Conservation (phyloP, 495 filamentous ascomycete species). For the Neurospora sp. region DNA sequence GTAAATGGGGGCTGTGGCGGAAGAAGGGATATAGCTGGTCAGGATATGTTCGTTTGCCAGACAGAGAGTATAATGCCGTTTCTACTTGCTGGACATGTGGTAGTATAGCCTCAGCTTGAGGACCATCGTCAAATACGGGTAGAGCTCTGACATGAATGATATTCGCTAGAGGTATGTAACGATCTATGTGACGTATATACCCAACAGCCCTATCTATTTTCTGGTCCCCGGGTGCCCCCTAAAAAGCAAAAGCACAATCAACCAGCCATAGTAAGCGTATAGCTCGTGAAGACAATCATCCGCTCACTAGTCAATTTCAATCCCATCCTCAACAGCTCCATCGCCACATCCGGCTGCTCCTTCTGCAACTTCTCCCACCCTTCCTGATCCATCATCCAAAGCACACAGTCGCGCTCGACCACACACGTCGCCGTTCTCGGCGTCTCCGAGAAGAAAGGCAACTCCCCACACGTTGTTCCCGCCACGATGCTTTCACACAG, state of each 20-base stretch:
- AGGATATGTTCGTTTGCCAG: background rate
- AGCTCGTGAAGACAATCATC: conserved; percentile 75
- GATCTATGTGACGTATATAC: background rate
- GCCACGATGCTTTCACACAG: conserved; percentile 88
- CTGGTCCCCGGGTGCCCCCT: background rate
- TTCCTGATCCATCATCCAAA: conserved; percentile 65
- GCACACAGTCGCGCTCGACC: conserved; percentile 69
- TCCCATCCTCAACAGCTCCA: conserved; percentile 72
- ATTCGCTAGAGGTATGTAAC: background rate
- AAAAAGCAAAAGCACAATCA: conserved; percentile 4
- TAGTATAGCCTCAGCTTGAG: no score
- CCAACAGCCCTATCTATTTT: background rate
- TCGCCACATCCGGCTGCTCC: conserved; percentile 62
- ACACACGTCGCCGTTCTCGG: conserved; percentile 75
- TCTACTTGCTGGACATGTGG: background rate
- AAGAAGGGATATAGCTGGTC: background rate
- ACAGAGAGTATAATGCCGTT: background rate
- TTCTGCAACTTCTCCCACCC: conserved; percentile 63
- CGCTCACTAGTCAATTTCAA: conserved; percentile 83
- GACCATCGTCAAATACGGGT: no score
- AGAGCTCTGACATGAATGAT: background rate
- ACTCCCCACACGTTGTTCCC: conserved; percentile 88
- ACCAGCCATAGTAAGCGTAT: conserved; percentile 31
- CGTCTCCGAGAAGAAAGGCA: conserved; percentile 91
- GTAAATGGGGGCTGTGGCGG: background rate